These are phyloP conservation scores for Cerioporus squamosus DNA, from an alignment of 1,284 basidiomycete genomes.

Conservation along the genomic window DNA sequence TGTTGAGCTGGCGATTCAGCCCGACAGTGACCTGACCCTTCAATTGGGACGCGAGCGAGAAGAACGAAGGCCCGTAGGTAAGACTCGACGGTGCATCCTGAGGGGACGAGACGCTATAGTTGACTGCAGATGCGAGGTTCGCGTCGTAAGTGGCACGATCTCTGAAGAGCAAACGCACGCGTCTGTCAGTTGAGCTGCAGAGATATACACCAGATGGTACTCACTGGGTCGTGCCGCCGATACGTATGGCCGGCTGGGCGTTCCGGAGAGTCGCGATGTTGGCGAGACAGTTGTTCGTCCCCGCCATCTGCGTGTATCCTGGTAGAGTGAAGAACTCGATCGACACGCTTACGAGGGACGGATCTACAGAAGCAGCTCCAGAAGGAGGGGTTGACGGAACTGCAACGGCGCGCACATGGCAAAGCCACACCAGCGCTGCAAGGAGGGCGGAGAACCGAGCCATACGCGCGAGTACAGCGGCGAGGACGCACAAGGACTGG, in stretches of 20 bases:
- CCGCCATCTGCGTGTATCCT: conserved; percentile 39
- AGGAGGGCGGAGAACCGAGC: conserved; percentile 5
- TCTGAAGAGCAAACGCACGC: conserved; percentile 22
- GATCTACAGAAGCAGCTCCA: conserved; percentile 36
- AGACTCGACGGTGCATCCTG: conserved; percentile 43
- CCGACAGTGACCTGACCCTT: conserved; percentile 44
- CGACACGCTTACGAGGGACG: conserved; percentile 41
- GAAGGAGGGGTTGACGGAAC: conserved; percentile 39
- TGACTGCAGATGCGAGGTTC: conserved; percentile 37
- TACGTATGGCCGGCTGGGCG: conserved; percentile 42
- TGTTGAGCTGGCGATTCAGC: conserved; percentile 46
- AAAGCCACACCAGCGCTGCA: conserved; percentile 5
- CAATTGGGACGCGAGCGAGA: conserved; percentile 40
- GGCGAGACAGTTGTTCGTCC: conserved; percentile 41
- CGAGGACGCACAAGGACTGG: background rate
- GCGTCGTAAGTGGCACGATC: conserved; percentile 47
- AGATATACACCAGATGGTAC: conserved; percentile 9
- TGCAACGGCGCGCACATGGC: conserved; percentile 19
- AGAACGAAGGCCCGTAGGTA: conserved; percentile 46
- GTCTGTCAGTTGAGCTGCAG: background rate
- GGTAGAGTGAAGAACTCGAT: conserved; percentile 50
- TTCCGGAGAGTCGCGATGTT: conserved; percentile 42
- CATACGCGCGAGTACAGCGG: background rate
- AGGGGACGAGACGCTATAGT: conserved; percentile 44
- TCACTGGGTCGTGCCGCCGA: conserved; percentile 50